Conservation (phyloP, 805 yeast genomes). For the Diddensiella transvaalensis region DNA sequence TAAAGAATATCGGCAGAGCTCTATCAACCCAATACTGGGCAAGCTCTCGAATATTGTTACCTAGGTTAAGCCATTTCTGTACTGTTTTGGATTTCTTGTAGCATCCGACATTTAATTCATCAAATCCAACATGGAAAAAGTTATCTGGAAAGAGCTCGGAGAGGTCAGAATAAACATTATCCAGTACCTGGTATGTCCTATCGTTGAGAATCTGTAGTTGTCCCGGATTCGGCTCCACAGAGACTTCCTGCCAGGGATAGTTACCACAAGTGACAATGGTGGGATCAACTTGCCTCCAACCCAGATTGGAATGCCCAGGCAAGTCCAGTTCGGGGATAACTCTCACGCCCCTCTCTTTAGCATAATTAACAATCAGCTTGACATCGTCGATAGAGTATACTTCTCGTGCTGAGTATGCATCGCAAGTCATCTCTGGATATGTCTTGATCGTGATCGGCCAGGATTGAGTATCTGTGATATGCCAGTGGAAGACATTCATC, state of each 20-base stretch:
- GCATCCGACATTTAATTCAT: conserved; percentile 36
- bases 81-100: conserved; percentile 30
- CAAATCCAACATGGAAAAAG: conserved; percentile 41
- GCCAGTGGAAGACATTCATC: conserved; percentile 42
- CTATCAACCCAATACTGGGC: conserved; percentile 37
- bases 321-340: conserved; percentile 41
- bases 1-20: conserved; percentile 34
- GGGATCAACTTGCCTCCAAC: conserved; percentile 35
- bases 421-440: conserved; percentile 38
- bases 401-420: conserved; percentile 37
- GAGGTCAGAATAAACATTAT: conserved; percentile 35
- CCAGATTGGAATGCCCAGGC: conserved; percentile 41
- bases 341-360: conserved; percentile 36
- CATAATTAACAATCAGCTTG: conserved; percentile 33
- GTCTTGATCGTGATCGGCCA: conserved; percentile 38
- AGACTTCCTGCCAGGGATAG: conserved; percentile 23
- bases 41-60: conserved; percentile 31
- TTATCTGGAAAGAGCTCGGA: conserved; percentile 33
- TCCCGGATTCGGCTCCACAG: conserved; percentile 41
- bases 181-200: conserved; percentile 33
- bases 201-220: conserved; percentile 37
- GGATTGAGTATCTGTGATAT: conserved; percentile 38
- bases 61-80: conserved; percentile 30
- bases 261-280: conserved; percentile 32
- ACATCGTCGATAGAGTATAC: conserved; percentile 33